phyloP scores from a whole-genome alignment of 1,139 yeast genomes.

The Pichiaceae sp. region DNA sequence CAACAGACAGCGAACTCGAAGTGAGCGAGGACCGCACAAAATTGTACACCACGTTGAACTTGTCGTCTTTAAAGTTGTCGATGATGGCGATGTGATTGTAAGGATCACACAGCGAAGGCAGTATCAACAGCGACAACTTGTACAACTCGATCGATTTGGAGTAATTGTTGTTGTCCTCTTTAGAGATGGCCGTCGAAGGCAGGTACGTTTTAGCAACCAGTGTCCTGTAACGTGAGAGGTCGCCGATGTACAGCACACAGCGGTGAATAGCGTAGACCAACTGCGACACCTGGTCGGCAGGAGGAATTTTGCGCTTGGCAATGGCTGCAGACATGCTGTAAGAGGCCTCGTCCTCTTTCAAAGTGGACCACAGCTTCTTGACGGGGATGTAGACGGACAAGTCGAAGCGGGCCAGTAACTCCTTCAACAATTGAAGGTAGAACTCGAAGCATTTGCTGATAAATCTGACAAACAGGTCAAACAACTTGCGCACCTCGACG shows the following conservation, averaged over 20 bases:
- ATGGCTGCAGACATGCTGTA: conserved; percentile 7
- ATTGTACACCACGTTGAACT: conserved; percentile 37
- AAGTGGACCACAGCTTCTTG: conserved; percentile 23
- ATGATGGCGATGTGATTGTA: conserved; percentile 60
- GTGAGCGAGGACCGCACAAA: conserved; percentile 53
- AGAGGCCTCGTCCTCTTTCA: conserved; percentile 14
- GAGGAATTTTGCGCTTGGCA: conserved; percentile 1
- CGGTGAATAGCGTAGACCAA: conserved; percentile 43
- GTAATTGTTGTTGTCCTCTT: conserved; percentile 29
- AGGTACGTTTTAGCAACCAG: conserved; percentile 35
- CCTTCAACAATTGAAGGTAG: conserved; percentile 32
- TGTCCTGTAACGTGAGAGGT: conserved; percentile 49
- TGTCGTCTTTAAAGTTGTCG: conserved; percentile 31
- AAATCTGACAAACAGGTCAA: conserved; percentile 42
- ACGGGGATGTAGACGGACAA: conserved; percentile 30
- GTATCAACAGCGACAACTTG: conserved; percentile 40
- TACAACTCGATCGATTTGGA: conserved; percentile 41
- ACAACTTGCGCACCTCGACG: conserved; percentile 51
- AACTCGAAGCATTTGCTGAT: conserved; percentile 38
- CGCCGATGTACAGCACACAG: conserved; percentile 51
- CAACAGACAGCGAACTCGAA: conserved; percentile 39
- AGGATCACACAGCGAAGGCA: conserved; percentile 64
- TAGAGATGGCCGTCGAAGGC: conserved; percentile 30
- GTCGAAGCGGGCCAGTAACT: conserved; percentile 30
- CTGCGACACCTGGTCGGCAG: conserved; percentile 21